These are phyloP conservation scores for Sistotremastrum niveocremeum DNA, from an alignment of 768 basidiomycete species.

Conservation along the genomic window DNA sequence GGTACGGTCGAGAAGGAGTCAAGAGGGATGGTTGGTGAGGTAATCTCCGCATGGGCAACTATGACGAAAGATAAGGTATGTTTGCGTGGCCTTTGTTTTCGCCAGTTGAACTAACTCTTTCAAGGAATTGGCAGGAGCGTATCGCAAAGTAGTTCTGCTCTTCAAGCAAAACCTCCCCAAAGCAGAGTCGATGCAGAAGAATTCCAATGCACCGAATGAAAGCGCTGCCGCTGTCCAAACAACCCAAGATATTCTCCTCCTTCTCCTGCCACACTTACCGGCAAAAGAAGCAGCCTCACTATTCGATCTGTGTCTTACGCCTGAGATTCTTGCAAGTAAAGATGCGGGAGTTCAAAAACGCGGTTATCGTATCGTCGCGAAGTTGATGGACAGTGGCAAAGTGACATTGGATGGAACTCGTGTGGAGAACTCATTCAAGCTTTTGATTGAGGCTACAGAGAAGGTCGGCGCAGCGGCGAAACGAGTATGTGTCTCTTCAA, in stretches of 20 bases:
- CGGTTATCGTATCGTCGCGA: constrained; percentile 77
- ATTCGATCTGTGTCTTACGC: constrained; percentile 54
- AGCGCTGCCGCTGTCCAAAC: constrained; percentile 40
- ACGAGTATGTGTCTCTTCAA: constrained; percentile 35
- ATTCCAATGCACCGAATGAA: constrained; percentile 19
- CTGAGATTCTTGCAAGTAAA: constrained; percentile 54
- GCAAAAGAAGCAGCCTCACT: constrained; percentile 44
- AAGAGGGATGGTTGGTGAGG: constrained; percentile 71
- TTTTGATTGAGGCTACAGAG: constrained; percentile 49
- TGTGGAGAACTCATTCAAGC: constrained; percentile 45
- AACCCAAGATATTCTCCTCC: constrained; percentile 72
- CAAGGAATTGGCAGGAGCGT: constrained; percentile 71
- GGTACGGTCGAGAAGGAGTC: constrained; percentile 65
- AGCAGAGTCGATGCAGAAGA: constrained; percentile 10
- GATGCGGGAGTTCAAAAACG: constrained; percentile 94
- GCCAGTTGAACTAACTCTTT: not conserved
- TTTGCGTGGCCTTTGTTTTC: not conserved
- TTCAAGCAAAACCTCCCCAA: constrained; percentile 50
- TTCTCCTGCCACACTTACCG: constrained; percentile 69
- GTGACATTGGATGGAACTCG: constrained; percentile 26
- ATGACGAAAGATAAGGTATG: constrained; percentile 62
- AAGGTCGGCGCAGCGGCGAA: constrained; percentile 75
- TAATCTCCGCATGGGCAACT: constrained; percentile 73
- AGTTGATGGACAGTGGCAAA: constrained; percentile 53
- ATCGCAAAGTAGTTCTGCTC: constrained; percentile 58